These are phyloP conservation scores for Fusarium verrucosum DNA, from an alignment of 2,329 filamentous ascomycete species.

Conservation along the genomic window DNA sequence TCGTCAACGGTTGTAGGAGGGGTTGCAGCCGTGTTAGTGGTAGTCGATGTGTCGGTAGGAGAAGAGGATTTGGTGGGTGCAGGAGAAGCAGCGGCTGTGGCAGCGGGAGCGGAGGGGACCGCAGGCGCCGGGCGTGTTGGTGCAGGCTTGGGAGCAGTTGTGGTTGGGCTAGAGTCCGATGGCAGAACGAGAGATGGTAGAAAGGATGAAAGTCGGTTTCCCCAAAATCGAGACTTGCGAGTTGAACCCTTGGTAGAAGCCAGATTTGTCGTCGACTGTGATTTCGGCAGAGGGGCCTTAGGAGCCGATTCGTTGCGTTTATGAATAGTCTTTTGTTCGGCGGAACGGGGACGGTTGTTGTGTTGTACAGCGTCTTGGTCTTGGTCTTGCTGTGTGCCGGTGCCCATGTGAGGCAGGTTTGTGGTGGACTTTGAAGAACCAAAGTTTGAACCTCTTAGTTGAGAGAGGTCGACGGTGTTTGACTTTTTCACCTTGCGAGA, in stretches of 20 bases:
- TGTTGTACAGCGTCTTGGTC: constrained; percentile 38
- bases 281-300: constrained; percentile 30
- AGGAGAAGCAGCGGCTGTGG: constrained; percentile 18
- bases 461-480: constrained; percentile 38
- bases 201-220: constrained; percentile 49
- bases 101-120: constrained; percentile 28
- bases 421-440: constrained; percentile 28
- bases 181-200: constrained; percentile 52
- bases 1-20: constrained; percentile 39
- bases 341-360: constrained; percentile 27
- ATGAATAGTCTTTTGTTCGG: constrained; percentile 31
- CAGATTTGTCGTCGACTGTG: constrained; percentile 31
- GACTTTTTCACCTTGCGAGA: constrained; percentile 43
- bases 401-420: constrained; percentile 22
- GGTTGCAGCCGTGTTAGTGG: constrained; percentile 34
- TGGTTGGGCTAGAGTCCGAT: constrained; percentile 41
- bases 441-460: constrained; percentile 32
- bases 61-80: constrained; percentile 41
- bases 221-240: constrained; percentile 51
- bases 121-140: constrained; percentile 31
- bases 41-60: constrained; percentile 38
- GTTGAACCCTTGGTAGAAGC: constrained; percentile 24
- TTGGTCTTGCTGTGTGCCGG: constrained; percentile 15
- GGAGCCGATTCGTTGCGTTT: constrained; percentile 27
- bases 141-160: constrained; percentile 34